Percentiles rank a stretch among this genome's conserved stretches.
phyloP scores from a whole-genome alignment of 73 alveolate species.

The Paramecium caudatum region DNA sequence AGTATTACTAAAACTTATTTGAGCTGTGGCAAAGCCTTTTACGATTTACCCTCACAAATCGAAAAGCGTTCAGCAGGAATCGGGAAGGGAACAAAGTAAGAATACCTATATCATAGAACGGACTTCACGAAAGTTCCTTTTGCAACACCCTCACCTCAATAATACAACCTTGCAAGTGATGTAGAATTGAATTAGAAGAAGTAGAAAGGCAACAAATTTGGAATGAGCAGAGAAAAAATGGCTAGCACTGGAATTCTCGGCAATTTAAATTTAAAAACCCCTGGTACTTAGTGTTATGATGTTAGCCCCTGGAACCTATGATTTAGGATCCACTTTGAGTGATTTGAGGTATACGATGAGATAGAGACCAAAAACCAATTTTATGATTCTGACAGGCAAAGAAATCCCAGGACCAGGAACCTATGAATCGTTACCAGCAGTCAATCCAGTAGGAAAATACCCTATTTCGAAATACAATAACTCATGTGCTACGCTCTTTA shows the following conservation, averaged over 20 bases:
- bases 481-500: constrained; percentile 78
- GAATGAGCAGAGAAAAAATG: constrained; percentile 65
- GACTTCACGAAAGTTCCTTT: constrained; percentile 39
- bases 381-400: constrained; percentile 60
- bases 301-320: constrained; percentile 62
- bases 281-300: neutral
- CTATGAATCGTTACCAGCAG: constrained; percentile 82
- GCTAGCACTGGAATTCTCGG: constrained; percentile 65
- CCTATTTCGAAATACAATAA: constrained; percentile 79
- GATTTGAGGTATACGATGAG: constrained; percentile 57
- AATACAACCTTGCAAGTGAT: constrained; percentile 14
- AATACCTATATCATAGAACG: neutral
- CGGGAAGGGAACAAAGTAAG: constrained; percentile 63
- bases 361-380: constrained; percentile 19
- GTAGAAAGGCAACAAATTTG: constrained; percentile 32
- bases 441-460: constrained; percentile 78
- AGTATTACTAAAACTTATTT: neutral
- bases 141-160: constrained; percentile 64
- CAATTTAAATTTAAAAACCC: constrained; percentile 33
- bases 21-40: constrained; percentile 55
- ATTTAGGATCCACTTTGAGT: constrained; percentile 53
- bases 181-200: constrained; percentile 48
- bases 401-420: constrained; percentile 87
- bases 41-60: constrained; percentile 33
- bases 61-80: constrained; percentile 66